Base-by-base conservation (phyloP, 257 asterid species). In the Nicotiana knightiana region DNA sequence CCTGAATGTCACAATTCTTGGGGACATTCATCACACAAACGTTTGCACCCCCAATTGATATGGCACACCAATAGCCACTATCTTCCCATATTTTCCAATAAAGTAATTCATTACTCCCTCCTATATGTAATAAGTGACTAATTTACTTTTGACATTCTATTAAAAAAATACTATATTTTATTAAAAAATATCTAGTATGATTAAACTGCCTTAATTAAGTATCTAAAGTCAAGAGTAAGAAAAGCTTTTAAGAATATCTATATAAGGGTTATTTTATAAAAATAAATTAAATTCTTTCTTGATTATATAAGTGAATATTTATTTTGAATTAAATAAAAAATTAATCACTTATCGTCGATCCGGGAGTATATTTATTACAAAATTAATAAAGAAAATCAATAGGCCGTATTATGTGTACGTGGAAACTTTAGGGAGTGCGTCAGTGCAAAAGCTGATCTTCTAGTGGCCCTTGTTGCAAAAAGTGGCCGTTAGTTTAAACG, bases 341-440 rank as follows among this genome's bases (percentile, higher is more conserved):
- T 28, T 28, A 1, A 28, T 28, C 30, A 28, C 30, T 28, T 28
- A 1, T 28, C 30, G 1, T 28, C 1, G 1, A 28, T 28, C 30
- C 30, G 1, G 30, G 30, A 28, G 30, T 28, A 28, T 28, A 28
- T 28, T 21, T 24, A 24, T 46, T 46, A n/a, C 3, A 21, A 71
- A 71, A 12, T 12, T 16, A 71, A 10, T 18, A 43, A 43, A 43
- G 3, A 11, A 32, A 62, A 24, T 4, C 21, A 2, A 67, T 43
- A 70, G 35, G 35, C 21, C n/a, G 43, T 39, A 26, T 3, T 46
- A 62, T 16, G 18, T 26, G 79, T 88, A 83, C 92, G 93, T 88
- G 94, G 92, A 79, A 85, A 81, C 90, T 51, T 80, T 16, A 1
- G 17, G 67, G 80, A 33, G 87, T 84, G 87, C 18, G 90, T 86